A percentile compares a stretch with the other conserved stretches of the same genome.
These are phyloP conservation scores for Dipodascus geniculatus DNA, from an alignment of 805 yeast genomes.

Conservation along the genomic window DNA sequence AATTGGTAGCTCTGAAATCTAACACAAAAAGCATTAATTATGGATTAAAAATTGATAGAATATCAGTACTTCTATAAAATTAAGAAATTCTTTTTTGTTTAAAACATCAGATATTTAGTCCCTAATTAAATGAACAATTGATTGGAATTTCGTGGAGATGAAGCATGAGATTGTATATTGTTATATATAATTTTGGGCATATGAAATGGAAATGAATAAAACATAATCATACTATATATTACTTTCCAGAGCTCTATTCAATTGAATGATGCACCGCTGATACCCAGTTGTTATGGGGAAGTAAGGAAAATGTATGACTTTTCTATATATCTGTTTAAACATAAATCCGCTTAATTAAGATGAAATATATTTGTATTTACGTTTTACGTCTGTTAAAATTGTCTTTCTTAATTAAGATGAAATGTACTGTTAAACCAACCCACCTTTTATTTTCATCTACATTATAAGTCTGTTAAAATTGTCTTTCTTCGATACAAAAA, in stretches of 20 bases:
- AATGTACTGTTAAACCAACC: too few relatives aligned
- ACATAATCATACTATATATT: neutral
- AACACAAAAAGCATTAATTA: neutral
- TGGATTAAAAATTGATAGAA: neutral
- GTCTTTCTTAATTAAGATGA: too few relatives aligned
- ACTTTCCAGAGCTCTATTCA: neutral
- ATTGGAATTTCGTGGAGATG: neutral
- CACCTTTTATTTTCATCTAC: too few relatives aligned
- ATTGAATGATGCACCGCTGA: too few relatives aligned
- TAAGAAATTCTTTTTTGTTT: neutral
- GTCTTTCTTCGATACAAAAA: neutral
- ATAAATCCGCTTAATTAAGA: too few relatives aligned
- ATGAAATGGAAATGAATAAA: neutral
- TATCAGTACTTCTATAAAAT: neutral
- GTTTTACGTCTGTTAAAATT: too few relatives aligned
- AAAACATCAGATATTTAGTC: neutral
- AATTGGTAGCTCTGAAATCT: neutral
- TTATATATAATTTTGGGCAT: neutral
- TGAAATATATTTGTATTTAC: too few relatives aligned
- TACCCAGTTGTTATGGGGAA: too few relatives aligned
- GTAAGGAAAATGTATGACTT: too few relatives aligned
- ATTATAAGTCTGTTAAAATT: too few relatives aligned
- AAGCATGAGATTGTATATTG: neutral
- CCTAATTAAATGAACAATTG: neutral
- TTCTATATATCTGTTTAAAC: too few relatives aligned